These are phyloP conservation scores for Sideroxylon spinosum DNA, from an alignment of 179 eudicot genomes.

Conservation along the genomic window DNA sequence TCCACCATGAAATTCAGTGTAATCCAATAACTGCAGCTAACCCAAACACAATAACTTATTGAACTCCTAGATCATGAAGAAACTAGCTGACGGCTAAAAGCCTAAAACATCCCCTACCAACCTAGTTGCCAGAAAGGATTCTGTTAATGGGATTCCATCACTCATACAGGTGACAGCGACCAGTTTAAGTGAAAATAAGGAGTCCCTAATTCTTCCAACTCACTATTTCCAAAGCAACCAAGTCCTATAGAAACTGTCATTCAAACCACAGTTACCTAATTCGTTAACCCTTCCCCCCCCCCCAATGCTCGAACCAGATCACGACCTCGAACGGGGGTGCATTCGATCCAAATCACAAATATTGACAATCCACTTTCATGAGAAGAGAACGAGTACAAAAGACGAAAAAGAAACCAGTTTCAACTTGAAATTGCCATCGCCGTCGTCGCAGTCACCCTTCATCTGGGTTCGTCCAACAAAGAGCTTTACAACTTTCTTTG, in stretches of 20 bases:
- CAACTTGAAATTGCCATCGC: too few relatives aligned
- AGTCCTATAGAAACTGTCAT: not conserved
- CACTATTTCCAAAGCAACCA: not conserved
- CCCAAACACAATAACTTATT: not conserved
- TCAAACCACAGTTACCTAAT: too few relatives aligned
- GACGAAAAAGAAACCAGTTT: too few relatives aligned
- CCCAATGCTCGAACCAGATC: too few relatives aligned
- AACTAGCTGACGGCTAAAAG: not conserved
- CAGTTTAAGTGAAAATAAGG: not conserved
- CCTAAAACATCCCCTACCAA: not conserved
- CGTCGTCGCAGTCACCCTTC: too few relatives aligned
- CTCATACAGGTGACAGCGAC: not conserved
- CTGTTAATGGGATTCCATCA: not conserved
- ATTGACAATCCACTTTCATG: too few relatives aligned
- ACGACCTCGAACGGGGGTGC: too few relatives aligned
- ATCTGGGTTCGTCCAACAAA: too few relatives aligned
- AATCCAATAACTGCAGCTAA: not conserved
- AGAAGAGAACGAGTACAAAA: too few relatives aligned
- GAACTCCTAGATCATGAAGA: not conserved
- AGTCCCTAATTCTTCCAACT: not conserved
- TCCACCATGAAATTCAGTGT: not conserved
- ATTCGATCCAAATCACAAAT: too few relatives aligned
- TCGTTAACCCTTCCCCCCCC: too few relatives aligned
- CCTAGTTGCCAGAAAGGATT: slow-evolving; percentile 5
- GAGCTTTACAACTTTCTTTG: too few relatives aligned